Base-by-base conservation (phyloP, 768 basidiomycete genomes). In the Boletus vinaceobasis region DNA sequence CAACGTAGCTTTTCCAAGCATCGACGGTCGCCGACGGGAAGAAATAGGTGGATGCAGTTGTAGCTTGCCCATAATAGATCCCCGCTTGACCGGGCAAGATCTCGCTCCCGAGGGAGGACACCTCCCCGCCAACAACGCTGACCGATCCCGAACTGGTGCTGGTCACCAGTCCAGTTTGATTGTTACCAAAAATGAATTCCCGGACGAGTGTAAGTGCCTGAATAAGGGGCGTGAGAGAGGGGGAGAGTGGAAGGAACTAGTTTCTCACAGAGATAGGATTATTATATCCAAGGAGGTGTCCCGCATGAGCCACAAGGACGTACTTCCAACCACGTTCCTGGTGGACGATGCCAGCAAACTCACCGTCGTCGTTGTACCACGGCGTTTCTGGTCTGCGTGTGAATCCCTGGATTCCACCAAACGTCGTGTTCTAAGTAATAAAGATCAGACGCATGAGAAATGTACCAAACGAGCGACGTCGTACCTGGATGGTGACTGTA, bases 341-440 rank as follows among this genome's bases (percentile, higher is more conserved):
- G 61, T 87, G 86, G 17, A 88, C 78, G 27, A 87, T 83, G 0
- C 87, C 87, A 0, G 79, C 85, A 46, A 82, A 75, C 45, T 80
- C 70, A 14, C 81, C 80, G 0, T 65, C 61, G 47, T 86, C 83
- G 52, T 83, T 80, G 48, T 69, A 72, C 86, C 86, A 89, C 0
- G 82, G 79, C 1, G 88, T 89, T 0, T 81, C 76, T 4, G 88
- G 88, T 53, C 76, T 79, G 40, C 81, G 75, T 0, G 85, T 82
- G 66, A 90, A 90, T 2, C 88, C 88, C 69, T 85, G 85, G 38
- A 84, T 83, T 8, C 87, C 87, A 27, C 87, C 86, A 62, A 89
- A 90, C 1, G 87, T 89, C n/a, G 86, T 87, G 62, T 90, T 90
- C 84, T 88, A 55, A 0, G 52, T 11, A 2, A 36, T 1, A 29